Conservation (phyloP, 2,329 filamentous ascomycete genomes). For the Verticillium albo-atrum region DNA sequence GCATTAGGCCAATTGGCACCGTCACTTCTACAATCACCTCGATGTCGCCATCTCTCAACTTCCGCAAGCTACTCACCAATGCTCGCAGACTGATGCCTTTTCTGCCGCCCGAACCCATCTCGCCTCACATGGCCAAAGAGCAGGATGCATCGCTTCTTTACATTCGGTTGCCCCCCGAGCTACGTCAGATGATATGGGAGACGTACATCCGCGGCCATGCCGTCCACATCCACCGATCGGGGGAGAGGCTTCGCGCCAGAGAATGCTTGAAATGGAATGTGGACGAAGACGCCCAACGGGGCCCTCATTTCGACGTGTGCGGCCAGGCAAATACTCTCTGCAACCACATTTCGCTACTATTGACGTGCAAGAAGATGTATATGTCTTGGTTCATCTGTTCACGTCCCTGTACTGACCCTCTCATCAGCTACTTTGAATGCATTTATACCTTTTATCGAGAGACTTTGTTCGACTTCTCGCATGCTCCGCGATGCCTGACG, state of each 20-base stretch:
- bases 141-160: constrained; percentile 10
- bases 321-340: constrained; percentile 1
- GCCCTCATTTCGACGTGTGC: constrained; percentile 1
- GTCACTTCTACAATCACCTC: not conserved
- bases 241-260: constrained; percentile 4
- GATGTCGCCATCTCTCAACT: constrained; percentile 5
- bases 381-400: constrained; percentile 2
- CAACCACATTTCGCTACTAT: constrained; percentile 7
- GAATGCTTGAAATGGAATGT: constrained; percentile 8
- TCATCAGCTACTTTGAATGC: constrained; percentile 11
- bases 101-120: constrained; percentile 11
- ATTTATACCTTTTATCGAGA: constrained; percentile 9
- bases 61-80: constrained; percentile 4
- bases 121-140: constrained; percentile 8
- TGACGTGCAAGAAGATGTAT: constrained; percentile 12
- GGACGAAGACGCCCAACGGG: not conserved
- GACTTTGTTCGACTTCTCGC: constrained; percentile 13
- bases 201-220: constrained; percentile 9
- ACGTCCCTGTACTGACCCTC: constrained; percentile 5
- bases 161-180: constrained; percentile 8
- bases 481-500: not conserved
- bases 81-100: constrained; percentile 11
- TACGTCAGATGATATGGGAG: constrained; percentile 13
- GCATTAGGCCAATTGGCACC: not conserved
- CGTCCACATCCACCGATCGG: constrained; percentile 6